Evolutionary conservation across 2,329 filamentous ascomycete species (phyloP).

Genomic region (Neoascochyta sp.): DNA sequence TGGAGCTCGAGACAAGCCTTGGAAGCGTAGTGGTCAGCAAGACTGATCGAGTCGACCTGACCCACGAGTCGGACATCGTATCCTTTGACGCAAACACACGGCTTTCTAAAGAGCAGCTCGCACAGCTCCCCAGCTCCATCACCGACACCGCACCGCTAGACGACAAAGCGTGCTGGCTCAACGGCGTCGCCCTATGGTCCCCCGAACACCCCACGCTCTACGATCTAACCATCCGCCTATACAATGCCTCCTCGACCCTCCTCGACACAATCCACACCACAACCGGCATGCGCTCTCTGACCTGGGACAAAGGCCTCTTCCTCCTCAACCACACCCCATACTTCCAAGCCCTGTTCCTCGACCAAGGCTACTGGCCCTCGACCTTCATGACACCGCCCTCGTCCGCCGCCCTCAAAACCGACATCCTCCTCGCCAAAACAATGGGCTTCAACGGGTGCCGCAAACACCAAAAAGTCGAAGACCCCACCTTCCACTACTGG

Average conservation of each 20-base stretch:
- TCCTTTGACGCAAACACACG: slow-evolving; percentile 50
- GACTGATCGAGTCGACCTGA: slow-evolving; percentile 43
- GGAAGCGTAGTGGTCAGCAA: slow-evolving; percentile 49
- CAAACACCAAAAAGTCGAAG: slow-evolving; percentile 64
- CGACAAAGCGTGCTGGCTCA: slow-evolving; percentile 46
- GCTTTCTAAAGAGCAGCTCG: slow-evolving; percentile 43
- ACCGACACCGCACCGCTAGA: slow-evolving; percentile 33
- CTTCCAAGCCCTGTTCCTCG: slow-evolving; percentile 59
- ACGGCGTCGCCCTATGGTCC: slow-evolving; percentile 61
- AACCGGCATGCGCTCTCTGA: slow-evolving; percentile 58
- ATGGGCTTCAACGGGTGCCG: slow-evolving; percentile 64
- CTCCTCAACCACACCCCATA: slow-evolving; percentile 56
- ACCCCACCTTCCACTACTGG: slow-evolving; percentile 59
- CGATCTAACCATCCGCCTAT: slow-evolving; percentile 53
- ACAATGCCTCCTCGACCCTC: slow-evolving; percentile 37
- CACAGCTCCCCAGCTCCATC: slow-evolving; percentile 39
- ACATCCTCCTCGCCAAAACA: slow-evolving; percentile 13
- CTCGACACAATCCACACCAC: slow-evolving; percentile 59
- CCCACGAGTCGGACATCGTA: slow-evolving; percentile 50
- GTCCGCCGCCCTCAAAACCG: slow-evolving; percentile 39
- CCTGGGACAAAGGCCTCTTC: slow-evolving; percentile 60
- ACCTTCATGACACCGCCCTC: slow-evolving; percentile 59
- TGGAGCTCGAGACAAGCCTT: slow-evolving; percentile 55
- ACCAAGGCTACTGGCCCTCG: slow-evolving; percentile 62
- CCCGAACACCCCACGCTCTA: slow-evolving; percentile 58